Percentiles rank a stretch among this genome's conserved stretches.
Conservation (phyloP, 108 stramenopile genomes). For the Fistulifera solaris region DNA sequence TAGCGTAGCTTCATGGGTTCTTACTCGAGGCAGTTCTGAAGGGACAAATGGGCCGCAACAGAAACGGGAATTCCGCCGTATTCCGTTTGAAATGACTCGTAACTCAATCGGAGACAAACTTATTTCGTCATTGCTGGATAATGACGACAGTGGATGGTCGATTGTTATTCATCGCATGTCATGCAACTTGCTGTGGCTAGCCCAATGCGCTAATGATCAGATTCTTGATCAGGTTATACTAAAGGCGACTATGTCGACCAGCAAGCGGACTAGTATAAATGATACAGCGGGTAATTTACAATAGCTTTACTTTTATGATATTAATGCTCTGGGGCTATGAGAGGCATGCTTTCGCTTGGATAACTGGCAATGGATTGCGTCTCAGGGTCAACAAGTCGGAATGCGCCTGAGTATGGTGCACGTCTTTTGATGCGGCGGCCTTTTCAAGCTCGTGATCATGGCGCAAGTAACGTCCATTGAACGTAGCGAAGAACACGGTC, state of each 20-base stretch:
- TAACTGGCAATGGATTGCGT: too few species aligned
- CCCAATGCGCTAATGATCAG: conserved; percentile 14
- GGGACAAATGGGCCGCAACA: background rate
- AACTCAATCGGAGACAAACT: conserved; percentile 31
- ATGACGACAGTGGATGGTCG: conserved; percentile 40
- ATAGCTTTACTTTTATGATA: too few species aligned
- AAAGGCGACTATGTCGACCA: too few species aligned
- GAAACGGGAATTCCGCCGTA: background rate
- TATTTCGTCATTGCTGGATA: conserved; percentile 16
- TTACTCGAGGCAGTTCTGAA: background rate
- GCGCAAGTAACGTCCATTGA: conserved; percentile 75
- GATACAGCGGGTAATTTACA: too few species aligned
- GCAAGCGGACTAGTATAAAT: too few species aligned
- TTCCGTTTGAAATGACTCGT: conserved; percentile 29
- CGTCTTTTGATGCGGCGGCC: conserved; percentile 2
- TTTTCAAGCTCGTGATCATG: conserved; percentile 63
- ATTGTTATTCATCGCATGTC: conserved; percentile 40
- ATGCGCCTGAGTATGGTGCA: too few species aligned
- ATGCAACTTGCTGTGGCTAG: conserved; percentile 40
- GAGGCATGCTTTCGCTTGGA: too few species aligned
- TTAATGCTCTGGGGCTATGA: too few species aligned
- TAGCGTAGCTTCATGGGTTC: conserved; percentile 26
- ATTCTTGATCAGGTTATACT: too few species aligned
- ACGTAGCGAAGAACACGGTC: conserved; percentile 80
- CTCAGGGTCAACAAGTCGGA: too few species aligned